Percentiles rank a stretch among this genome's conserved stretches.
phyloP scores from a whole-genome alignment of 2,329 filamentous ascomycete genomes.

The Colletotrichum chlorophyti region DNA sequence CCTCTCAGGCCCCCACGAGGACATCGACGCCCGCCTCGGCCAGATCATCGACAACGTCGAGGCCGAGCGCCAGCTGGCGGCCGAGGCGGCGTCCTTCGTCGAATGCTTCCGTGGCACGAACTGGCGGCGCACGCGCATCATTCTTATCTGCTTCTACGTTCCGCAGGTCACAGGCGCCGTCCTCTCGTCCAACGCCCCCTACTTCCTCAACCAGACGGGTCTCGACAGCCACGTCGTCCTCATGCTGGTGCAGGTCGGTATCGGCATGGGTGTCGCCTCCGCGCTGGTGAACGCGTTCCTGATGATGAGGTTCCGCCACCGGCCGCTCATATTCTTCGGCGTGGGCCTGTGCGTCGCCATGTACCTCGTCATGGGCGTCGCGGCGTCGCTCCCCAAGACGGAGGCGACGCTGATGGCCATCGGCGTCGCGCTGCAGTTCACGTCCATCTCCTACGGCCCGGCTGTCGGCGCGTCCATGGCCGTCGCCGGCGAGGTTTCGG shows the following conservation, averaged over 20 bases:
- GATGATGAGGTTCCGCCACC: slow-evolving; percentile 31
- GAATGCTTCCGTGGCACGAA: slow-evolving; percentile 44
- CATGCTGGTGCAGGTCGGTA: slow-evolving; percentile 32
- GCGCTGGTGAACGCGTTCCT: slow-evolving; percentile 31
- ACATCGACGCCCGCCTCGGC: slow-evolving; percentile 42
- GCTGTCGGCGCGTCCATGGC: slow-evolving; percentile 30
- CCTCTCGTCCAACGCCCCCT: slow-evolving; percentile 33
- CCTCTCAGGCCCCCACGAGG: slow-evolving; percentile 35
- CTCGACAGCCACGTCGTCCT: slow-evolving; percentile 28
- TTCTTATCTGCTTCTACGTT: slow-evolving; percentile 30
- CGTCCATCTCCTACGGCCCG: slow-evolving; percentile 31
- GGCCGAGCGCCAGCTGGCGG: slow-evolving; percentile 35
- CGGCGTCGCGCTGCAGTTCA: slow-evolving; percentile 31
- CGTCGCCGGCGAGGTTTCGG: slow-evolving; percentile 24
- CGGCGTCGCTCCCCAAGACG: slow-evolving; percentile 27
- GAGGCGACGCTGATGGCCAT: slow-evolving; percentile 28
- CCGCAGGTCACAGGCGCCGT: slow-evolving; percentile 29
- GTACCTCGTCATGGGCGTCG: slow-evolving; percentile 33
- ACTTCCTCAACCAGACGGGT: slow-evolving; percentile 34
- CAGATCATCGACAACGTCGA: slow-evolving; percentile 47
- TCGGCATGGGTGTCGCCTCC: slow-evolving; percentile 30
- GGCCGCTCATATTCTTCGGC: slow-evolving; percentile 32
- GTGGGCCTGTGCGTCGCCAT: slow-evolving; percentile 28
- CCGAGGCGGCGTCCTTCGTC: slow-evolving; percentile 36
- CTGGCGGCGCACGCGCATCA: slow-evolving; percentile 39